These are phyloP conservation scores for Ganoderma lingzhi DNA, from an alignment of 1,284 basidiomycete genomes.

Conservation along the genomic window DNA sequence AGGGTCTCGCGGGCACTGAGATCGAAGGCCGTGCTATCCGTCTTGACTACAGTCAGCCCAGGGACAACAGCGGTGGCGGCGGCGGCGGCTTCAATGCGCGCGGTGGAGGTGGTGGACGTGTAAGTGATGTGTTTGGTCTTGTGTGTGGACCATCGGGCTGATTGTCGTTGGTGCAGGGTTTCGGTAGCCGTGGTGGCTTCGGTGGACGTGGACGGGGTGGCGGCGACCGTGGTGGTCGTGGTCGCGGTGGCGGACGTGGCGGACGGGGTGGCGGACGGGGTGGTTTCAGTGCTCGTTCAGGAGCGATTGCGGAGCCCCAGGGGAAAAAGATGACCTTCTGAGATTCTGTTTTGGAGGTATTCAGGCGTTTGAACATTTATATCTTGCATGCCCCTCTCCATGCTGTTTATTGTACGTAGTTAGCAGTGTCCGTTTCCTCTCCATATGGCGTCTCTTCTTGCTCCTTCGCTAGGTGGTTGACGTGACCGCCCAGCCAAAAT, in stretches of 20 bases:
- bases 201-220: slow-evolving; percentile 47
- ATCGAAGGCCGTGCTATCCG: slow-evolving; percentile 87
- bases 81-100: slow-evolving; percentile 45
- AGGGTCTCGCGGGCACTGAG: slow-evolving; percentile 75
- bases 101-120: slow-evolving; percentile 54
- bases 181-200: slow-evolving; percentile 27
- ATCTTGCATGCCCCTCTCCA: slow-evolving; percentile 22
- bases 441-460: background rate
- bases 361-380: slow-evolving; percentile 6
- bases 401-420: slow-evolving; percentile 28
- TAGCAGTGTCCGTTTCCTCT: slow-evolving; percentile 5
- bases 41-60: slow-evolving; percentile 91
- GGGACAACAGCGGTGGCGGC: slow-evolving; percentile 66
- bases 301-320: slow-evolving; percentile 76
- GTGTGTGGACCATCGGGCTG: slow-evolving; percentile 49
- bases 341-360: background rate
- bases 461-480: background rate
- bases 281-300: slow-evolving; percentile 60
- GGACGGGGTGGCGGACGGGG: slow-evolving; percentile 39
- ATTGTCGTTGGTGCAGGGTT: slow-evolving; percentile 25
- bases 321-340: slow-evolving; percentile 87
- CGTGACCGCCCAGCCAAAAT: slow-evolving; percentile 3
- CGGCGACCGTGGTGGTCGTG: slow-evolving; percentile 36
- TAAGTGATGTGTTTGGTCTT: slow-evolving; percentile 42
- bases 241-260: slow-evolving; percentile 42